Base-by-base conservation (phyloP, 1,284 basidiomycete genomes). In the Pseudozyma sp. region DNA sequence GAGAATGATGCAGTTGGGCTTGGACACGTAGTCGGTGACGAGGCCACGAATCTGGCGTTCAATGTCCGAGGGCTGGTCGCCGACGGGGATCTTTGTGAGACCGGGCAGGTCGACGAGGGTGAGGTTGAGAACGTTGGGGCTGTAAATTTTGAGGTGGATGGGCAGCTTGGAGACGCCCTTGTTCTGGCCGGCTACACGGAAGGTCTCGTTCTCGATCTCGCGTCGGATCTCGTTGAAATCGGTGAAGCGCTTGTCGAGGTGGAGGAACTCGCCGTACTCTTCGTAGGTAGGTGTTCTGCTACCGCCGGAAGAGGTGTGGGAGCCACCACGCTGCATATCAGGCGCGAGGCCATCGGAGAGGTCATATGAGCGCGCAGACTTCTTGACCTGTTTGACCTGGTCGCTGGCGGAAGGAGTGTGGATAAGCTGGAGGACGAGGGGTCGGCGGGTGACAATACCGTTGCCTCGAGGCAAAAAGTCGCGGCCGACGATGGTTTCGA, bases 131-230 rank as follows among this genome's bases (percentile, higher is more conserved):
- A 99, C 96, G 81, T 94, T 90, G 29, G 95, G 94, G 75, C 94
- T 95, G 86, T 93, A 96, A 87, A 98, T 96, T 84, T 94, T 90
- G 73, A 98, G 87, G 72, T 93, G 92, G 83, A 97, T 98, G 6
- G 96, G 95, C 58, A 97, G 86, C 85, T 95, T 95, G 87, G 93
- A 95, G 68, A 99, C 92, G 55, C 97, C 96, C 87, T 98, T 99
- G 87, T 99, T 99, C 88, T 98, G 95, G 0, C 96, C 96, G 0
- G 97, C 96, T 31, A 99, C 96, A 46, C 96, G 88, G 85, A 92
- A 95, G 3, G 97, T 99, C 87, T 99, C 97, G 84, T 94, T 92
- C 86, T 99, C 96, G 74, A 99, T 99, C 87, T 99, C 97, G 75
- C 92, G 92, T 40, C 94, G 89, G 76, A 99, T 92, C 80, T 98